Conservation (phyloP, 148 eudicot genomes). For the Persicaria maculosa region DNA sequence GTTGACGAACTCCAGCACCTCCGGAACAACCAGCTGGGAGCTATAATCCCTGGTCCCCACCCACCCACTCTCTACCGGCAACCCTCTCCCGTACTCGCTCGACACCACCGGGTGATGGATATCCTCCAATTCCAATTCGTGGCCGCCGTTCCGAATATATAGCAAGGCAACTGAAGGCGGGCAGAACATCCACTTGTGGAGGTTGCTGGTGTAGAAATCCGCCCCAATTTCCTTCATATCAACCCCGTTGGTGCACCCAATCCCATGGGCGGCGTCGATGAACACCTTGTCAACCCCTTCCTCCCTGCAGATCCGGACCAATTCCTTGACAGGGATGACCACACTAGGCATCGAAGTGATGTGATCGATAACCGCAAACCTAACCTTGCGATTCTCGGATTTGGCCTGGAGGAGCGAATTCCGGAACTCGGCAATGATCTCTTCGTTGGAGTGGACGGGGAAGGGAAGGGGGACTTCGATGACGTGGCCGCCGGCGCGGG, state of each 20-base stretch:
- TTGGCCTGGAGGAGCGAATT: constrained; percentile 51
- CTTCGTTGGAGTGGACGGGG: constrained; percentile 45
- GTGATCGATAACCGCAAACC: constrained; percentile 87
- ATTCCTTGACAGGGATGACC: constrained; percentile 60
- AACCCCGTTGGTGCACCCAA: constrained; percentile 44
- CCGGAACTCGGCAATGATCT: constrained; percentile 49
- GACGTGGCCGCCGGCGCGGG: constrained; percentile 73
- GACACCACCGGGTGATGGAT: constrained; percentile 82
- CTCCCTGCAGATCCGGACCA: constrained; percentile 66
- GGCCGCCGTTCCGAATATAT: constrained; percentile 45
- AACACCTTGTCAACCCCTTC: constrained; percentile 78
- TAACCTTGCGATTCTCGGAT: constrained; percentile 39
- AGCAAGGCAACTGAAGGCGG: constrained; percentile 79
- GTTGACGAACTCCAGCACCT: constrained; percentile 57
- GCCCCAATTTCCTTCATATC: constrained; percentile 78
- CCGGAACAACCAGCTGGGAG: constrained; percentile 65
- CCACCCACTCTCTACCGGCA: constrained; percentile 79
- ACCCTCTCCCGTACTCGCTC: constrained; percentile 76
- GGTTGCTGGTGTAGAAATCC: constrained; percentile 76
- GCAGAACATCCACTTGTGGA: constrained; percentile 90
- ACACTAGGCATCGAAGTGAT: constrained; percentile 87
- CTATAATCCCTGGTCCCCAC: constrained; percentile 84
- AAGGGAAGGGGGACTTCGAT: constrained; percentile 74
- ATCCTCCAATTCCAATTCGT: constrained; percentile 23
- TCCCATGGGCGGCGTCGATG: constrained; percentile 77